Percentiles rank a stretch among this genome's conserved stretches.
Conservation (phyloP, 164 flowering plant genomes). For the Platanus orientalis region DNA sequence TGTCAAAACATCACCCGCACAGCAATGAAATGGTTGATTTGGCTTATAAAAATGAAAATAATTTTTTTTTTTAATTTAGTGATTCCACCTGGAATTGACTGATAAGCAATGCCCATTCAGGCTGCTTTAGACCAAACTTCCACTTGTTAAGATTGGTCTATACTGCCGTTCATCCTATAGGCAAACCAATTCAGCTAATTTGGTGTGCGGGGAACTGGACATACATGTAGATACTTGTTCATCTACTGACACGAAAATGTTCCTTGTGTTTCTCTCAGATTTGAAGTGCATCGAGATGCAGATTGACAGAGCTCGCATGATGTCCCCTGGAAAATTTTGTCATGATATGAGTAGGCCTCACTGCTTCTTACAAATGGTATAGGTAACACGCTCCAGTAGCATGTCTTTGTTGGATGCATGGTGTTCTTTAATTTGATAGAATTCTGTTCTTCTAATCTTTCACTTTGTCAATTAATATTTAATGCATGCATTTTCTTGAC, state of each 20-base stretch:
- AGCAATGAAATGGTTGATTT: too few species aligned
- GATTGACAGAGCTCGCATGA: conserved; percentile 56
- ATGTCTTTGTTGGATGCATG: neutral
- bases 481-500: too few species aligned
- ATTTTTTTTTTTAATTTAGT: too few species aligned
- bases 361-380: conserved; percentile 80
- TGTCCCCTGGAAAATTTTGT: conserved; percentile 51
- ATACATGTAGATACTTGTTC: conserved; percentile 1
- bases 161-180: too few species aligned
- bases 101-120: too few species aligned
- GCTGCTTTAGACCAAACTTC: neutral
- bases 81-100: too few species aligned
- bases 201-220: neutral
- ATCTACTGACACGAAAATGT: neutral
- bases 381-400: conserved; percentile 10
- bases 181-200: neutral
- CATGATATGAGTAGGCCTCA: conserved; percentile 49
- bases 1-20: too few species aligned
- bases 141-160: neutral
- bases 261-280: conserved; percentile 39
- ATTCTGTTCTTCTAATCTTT: too few species aligned
- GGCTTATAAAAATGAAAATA: too few species aligned
- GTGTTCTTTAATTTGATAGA: neutral
- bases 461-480: too few species aligned
- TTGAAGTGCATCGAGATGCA: conserved; percentile 36